phyloP scores from a whole-genome alignment of 2,329 filamentous ascomycete genomes.

The Beauveria asiatica region DNA sequence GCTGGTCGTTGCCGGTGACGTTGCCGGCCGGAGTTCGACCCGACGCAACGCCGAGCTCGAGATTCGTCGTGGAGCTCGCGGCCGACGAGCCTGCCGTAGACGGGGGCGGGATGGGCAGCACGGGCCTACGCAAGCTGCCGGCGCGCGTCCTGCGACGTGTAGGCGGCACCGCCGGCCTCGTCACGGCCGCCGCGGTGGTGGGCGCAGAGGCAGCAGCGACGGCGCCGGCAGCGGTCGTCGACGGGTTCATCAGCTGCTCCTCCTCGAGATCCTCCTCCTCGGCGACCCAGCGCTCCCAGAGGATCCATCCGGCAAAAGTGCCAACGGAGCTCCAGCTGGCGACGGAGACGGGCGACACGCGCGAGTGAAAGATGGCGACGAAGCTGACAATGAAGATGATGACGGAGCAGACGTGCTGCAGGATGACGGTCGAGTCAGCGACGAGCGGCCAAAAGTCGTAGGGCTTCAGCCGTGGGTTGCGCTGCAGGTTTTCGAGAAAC shows the following conservation, averaged over 20 bases:
- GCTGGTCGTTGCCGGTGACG: not conserved
- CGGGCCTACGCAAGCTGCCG: constrained; percentile 29
- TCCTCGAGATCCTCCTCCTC: constrained; percentile 51
- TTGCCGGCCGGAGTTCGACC: not conserved
- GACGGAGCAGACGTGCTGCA: constrained; percentile 93
- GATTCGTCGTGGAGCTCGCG: constrained; percentile 39
- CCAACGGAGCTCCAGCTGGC: constrained; percentile 76
- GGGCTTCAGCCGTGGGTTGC: constrained; percentile 84
- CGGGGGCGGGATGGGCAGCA: constrained; percentile 16
- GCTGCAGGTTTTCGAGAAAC: constrained; percentile 90
- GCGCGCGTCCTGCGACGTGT: constrained; percentile 26
- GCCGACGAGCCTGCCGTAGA: constrained; percentile 24
- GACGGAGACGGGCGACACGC: constrained; percentile 82
- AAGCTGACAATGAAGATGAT: constrained; percentile 94
- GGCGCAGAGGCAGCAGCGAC: constrained; percentile 18
- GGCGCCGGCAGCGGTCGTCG: constrained; percentile 23
- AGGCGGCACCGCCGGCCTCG: not conserved
- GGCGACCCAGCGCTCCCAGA: constrained; percentile 88
- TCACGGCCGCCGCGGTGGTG: not conserved
- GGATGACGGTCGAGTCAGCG: constrained; percentile 89
- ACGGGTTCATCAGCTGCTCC: constrained; percentile 21
- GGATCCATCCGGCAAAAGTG: constrained; percentile 78
- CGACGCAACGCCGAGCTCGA: constrained; percentile 17
- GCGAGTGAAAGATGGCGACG: constrained; percentile 76
- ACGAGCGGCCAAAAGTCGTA: constrained; percentile 99